Conservation (phyloP, 169 alveolate genomes). For the Cryptosporidium tyzzeri region DNA sequence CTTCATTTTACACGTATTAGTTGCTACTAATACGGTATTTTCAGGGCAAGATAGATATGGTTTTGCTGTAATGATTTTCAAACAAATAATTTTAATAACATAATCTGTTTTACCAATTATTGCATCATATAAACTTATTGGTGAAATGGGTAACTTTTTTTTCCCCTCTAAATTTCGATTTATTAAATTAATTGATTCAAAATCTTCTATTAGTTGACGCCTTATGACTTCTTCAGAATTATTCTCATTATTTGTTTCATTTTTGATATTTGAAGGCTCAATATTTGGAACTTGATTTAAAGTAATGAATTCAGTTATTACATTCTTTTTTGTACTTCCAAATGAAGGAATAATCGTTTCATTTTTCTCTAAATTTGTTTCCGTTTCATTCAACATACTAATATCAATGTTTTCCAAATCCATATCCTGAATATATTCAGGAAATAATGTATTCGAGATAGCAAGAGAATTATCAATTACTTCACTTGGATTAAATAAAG, state of each 20-base stretch:
- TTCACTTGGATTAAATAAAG: constrained; percentile 27
- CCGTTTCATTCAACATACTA: background rate
- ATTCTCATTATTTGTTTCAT: background rate
- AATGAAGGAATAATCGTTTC: constrained; percentile 4
- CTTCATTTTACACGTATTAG: constrained; percentile 39
- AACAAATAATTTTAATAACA: constrained; percentile 43
- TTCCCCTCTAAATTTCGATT: background rate
- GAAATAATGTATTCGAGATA: background rate
- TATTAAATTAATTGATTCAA: background rate
- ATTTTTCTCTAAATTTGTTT: background rate
- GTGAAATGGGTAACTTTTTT: background rate
- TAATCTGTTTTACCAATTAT: constrained; percentile 60
- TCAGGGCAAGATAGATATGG: constrained; percentile 66
- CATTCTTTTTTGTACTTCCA: background rate
- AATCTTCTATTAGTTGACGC: background rate
- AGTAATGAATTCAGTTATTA: background rate
- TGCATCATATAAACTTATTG: constrained; percentile 52
- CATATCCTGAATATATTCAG: background rate
- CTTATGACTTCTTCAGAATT: background rate
- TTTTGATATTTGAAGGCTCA: background rate
- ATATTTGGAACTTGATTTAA: background rate
- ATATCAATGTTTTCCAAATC: constrained; percentile 6
- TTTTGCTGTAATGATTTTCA: constrained; percentile 23
- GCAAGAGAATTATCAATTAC: constrained; percentile 33
- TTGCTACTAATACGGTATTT: constrained; percentile 23